Evolutionary conservation across 2,329 filamentous ascomycete genomes (phyloP), one percentile per base, ranked within the genome.

Genomic region (Tetracladium maxilliforme): DNA sequence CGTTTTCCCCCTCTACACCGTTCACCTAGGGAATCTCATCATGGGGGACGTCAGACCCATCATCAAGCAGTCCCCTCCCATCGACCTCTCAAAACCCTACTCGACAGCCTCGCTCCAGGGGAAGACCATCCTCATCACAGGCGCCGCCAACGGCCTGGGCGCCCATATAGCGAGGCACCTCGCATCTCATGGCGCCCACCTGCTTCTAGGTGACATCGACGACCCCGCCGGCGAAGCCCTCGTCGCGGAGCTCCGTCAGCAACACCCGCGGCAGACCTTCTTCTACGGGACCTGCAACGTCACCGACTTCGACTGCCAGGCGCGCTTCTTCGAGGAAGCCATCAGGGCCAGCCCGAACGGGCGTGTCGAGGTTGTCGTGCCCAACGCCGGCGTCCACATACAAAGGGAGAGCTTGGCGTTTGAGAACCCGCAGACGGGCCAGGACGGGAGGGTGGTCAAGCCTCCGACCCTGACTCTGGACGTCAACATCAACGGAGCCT

Each of bases 311-410:
- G 50, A 67, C 21, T 66, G 63, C 6, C 73, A 79, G 40, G 64
- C 70, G 22, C 49, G 58, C 15, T 55, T 79, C 27, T 81, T 80
- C 54, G 63, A 65, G 22, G 47, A 58, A 26, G 70, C 70, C 4
- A 51, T 56, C 19, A 49, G 52, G 26, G 48, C 66, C 27, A 71
- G 65, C 31, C 57, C 58, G 1, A 54, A 62, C 25, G 57, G 60
- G 10, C 58, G 59, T 9, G 61, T 78, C 33, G 70, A 78, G 44
- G 52, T 59, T 12, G 70, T 77, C 5, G 67, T 78, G 22, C 70
- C 72, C 32, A 77, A 76, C 40, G 74, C 74, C 0, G 75, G 74
- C 23, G 64, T 78, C 34, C n/a, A n/a, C n/a, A n/a, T n/a, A n/a
- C n/a, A n/a, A n/a, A n/a, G n/a, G n/a, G n/a, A n/a, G n/a, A n/a